Conservation (phyloP, 148 eudicot species). For the Fagopyrum tataricum region DNA sequence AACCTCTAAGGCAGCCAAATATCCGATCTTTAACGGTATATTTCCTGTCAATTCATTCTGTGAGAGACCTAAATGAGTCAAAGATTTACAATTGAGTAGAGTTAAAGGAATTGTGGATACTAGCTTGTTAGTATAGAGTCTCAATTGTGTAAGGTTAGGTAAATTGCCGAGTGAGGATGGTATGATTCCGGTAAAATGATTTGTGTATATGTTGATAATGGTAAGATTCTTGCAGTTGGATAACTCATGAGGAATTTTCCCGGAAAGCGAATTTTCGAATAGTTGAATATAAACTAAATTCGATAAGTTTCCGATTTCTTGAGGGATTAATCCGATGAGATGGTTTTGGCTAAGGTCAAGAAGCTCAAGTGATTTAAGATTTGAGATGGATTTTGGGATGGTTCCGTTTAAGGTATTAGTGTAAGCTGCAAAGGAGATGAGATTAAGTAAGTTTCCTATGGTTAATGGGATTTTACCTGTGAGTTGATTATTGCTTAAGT, state of each 20-base stretch:
- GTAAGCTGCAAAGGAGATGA: conserved; percentile 39
- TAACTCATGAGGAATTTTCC: conserved; percentile 55
- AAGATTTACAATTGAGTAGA: conserved; percentile 38
- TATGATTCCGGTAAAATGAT: conserved; percentile 47
- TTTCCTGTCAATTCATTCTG: conserved; percentile 46
- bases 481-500: conserved; percentile 40
- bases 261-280: conserved; percentile 38
- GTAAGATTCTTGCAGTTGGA: conserved; percentile 48
- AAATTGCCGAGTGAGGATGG: conserved; percentile 63
- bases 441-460: conserved; percentile 49
- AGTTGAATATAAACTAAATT: conserved; percentile 46
- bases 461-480: conserved; percentile 50
- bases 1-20: conserved; percentile 42
- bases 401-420: conserved; percentile 45
- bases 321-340: conserved; percentile 47
- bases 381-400: conserved; percentile 56
- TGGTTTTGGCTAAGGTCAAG: conserved; percentile 51
- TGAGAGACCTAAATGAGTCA: conserved; percentile 56
- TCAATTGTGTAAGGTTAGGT: conserved; percentile 34
- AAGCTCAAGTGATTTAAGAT: conserved; percentile 27
- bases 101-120: conserved; percentile 53
- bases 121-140: conserved; percentile 44
- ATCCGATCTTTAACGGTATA: conserved; percentile 44
- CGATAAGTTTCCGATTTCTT: conserved; percentile 53
- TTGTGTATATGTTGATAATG: conserved; percentile 34